Evolutionary conservation across 129 eudicot species (phyloP), one percentile per base, ranked within the genome.

Genomic region (Centella asiatica): DNA sequence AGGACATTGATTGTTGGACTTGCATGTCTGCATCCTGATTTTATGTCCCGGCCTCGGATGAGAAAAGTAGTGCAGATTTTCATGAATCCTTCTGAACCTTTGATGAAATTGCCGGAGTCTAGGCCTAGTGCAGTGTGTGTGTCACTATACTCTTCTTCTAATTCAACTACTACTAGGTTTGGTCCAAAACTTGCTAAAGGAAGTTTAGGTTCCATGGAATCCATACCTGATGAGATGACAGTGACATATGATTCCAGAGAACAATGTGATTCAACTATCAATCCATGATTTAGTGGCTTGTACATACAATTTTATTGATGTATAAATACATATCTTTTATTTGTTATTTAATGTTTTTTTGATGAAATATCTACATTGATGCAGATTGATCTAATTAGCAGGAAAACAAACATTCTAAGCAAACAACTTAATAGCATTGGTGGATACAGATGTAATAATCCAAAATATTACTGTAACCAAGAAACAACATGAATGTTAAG

Each of bases 11-110:
- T 74, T 34, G 78, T 74, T 6, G 88, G 83, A 32, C 80, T 85
- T 48, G 89, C 95, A n/a, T 78, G 95, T 68, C 66, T 85, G 73
- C 88, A 79, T 76, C 88, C 85, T 0, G 84, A 81, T 62, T 72
- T 65, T 32, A 68, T 40, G 44, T 62, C 64, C 6, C 49, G 95
- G 70, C 95, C 95, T 24, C 62, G 47, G 49, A 85, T 79, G 83
- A 76, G 88, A 36, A 85, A 85, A 52, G 79, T 85, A 34, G 86
- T 77, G 19, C 85, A 79, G 39, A 58, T 85, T 44, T 72, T 85
- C 28, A 44, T 81, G 84, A 82, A 82, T 48, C 68, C 62, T 10
- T 78, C 77, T 26, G 95, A 85, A 55, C 84, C 89, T 0, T 24
- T 82, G 51, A 85, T 85, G 77, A 77, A 69, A 40, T 31, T 85